phyloP scores from a whole-genome alignment of 441 rosid species.

The Aquilaria agallochum region DNA sequence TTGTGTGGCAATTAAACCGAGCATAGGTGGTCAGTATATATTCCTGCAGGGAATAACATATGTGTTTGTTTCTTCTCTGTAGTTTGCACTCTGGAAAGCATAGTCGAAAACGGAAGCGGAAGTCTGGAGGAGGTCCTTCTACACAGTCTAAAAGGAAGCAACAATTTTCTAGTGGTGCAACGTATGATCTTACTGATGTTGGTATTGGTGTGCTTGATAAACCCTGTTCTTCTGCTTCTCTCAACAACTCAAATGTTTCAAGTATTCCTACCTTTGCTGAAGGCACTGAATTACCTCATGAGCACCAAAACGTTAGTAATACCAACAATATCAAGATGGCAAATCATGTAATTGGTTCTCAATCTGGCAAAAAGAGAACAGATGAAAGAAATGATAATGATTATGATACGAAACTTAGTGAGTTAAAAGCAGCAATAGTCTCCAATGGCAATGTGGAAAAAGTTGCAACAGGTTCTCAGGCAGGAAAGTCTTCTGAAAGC shows the following conservation, averaged over 20 bases:
- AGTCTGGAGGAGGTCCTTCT: constrained; percentile 52
- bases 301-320: constrained; percentile 34
- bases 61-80: constrained; percentile 16
- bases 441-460: constrained; percentile 43
- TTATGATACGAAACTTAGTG: constrained; percentile 90
- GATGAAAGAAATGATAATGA: constrained; percentile 45
- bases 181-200: constrained; percentile 26
- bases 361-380: constrained; percentile 31
- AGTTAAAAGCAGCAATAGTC: constrained; percentile 55
- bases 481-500: constrained; percentile 41
- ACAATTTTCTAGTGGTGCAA: constrained; percentile 28
- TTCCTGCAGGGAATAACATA: background rate
- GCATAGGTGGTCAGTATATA: background rate
- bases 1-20: background rate
- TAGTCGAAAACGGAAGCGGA: constrained; percentile 85
- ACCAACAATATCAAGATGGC: constrained; percentile 21
- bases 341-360: constrained; percentile 40
- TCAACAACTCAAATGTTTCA: constrained; percentile 30
- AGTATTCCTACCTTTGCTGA: constrained; percentile 24
- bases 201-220: constrained; percentile 33
- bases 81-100: constrained; percentile 77
- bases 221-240: constrained; percentile 32
- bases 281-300: constrained; percentile 25
- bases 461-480: constrained; percentile 41
- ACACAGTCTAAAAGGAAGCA: constrained; percentile 76